These are phyloP conservation scores for Nitzschia sp. DNA, from an alignment of 108 stramenopile species.

Conservation along the genomic window DNA sequence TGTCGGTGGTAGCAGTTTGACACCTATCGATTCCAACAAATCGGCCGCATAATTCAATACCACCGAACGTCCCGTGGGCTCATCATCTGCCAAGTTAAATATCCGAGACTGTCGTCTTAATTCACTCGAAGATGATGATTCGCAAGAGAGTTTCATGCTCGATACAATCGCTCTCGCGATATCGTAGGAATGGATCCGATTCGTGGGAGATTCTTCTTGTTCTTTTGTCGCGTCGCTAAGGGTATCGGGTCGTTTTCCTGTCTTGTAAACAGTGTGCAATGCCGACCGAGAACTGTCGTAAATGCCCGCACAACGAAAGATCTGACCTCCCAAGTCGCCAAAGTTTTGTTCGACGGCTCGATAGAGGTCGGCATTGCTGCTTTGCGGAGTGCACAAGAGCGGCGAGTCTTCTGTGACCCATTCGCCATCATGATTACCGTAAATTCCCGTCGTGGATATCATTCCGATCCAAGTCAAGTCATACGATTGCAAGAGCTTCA, in stretches of 20 bases:
- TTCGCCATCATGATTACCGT: constrained; percentile 76
- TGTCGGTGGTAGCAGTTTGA: background rate
- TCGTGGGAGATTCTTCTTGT: constrained; percentile 32
- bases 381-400: constrained; percentile 22
- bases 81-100: constrained; percentile 75
- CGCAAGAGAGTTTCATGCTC: constrained; percentile 27
- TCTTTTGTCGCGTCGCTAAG: background rate
- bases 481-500: background rate
- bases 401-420: constrained; percentile 71
- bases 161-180: constrained; percentile 50
- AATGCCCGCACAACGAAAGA: constrained; percentile 81
- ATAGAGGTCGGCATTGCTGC: constrained; percentile 18
- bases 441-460: constrained; percentile 76
- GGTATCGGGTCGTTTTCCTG: background rate
- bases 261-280: constrained; percentile 58
- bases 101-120: background rate
- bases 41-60: constrained; percentile 9
- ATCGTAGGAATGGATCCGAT: constrained; percentile 72
- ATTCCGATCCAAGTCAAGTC: constrained; percentile 51
- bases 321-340: constrained; percentile 1
- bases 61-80: constrained; percentile 42
- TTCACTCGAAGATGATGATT: background rate
- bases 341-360: constrained; percentile 31
- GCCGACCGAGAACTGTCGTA: constrained; percentile 69
- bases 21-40: constrained; percentile 8